Evolutionary conservation across 1,284 basidiomycete genomes (phyloP).

Genomic region (Cutaneotrichosporon cavernicola): DNA sequence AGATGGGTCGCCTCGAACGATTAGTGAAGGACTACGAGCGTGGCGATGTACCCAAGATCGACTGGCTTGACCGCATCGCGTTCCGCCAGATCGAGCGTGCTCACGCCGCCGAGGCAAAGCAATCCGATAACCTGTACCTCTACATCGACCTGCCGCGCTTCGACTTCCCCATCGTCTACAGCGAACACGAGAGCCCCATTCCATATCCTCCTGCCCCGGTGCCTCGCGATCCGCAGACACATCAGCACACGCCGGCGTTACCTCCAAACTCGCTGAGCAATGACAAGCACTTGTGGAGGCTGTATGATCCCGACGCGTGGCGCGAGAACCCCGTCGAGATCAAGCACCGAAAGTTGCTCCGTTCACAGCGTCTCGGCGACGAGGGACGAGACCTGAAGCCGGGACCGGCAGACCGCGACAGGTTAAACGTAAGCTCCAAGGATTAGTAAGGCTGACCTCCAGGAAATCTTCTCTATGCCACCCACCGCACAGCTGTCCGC

Average conservation of each 20-base stretch:
- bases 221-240: conserved; percentile 34
- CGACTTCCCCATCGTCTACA: conserved; percentile 96
- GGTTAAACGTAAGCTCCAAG: conserved; percentile 69
- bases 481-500: conserved; percentile 84
- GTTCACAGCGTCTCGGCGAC: conserved; percentile 90
- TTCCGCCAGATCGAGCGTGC: conserved; percentile 92
- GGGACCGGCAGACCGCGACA: conserved; percentile 90
- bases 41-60: conserved; percentile 86
- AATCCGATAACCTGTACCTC: conserved; percentile 84
- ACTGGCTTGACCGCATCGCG: conserved; percentile 92
- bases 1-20: conserved; percentile 94
- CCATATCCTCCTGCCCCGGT: conserved; percentile 48
- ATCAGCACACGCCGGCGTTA: conserved; percentile 40
- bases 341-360: conserved; percentile 89
- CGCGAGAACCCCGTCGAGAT: conserved; percentile 93
- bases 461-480: conserved; percentile 86
- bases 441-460: conserved; percentile 26
- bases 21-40: conserved; percentile 95
- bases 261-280: conserved; percentile 56
- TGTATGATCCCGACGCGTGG: conserved; percentile 84
- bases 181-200: conserved; percentile 62
- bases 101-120: conserved; percentile 81
- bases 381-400: conserved; percentile 96
- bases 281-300: conserved; percentile 77
- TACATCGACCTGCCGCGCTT: conserved; percentile 97